A percentile compares a stretch with the other conserved stretches of the same genome.
phyloP scores from a whole-genome alignment of 495 filamentous ascomycete genomes.

The Wilcoxina mikolae region DNA sequence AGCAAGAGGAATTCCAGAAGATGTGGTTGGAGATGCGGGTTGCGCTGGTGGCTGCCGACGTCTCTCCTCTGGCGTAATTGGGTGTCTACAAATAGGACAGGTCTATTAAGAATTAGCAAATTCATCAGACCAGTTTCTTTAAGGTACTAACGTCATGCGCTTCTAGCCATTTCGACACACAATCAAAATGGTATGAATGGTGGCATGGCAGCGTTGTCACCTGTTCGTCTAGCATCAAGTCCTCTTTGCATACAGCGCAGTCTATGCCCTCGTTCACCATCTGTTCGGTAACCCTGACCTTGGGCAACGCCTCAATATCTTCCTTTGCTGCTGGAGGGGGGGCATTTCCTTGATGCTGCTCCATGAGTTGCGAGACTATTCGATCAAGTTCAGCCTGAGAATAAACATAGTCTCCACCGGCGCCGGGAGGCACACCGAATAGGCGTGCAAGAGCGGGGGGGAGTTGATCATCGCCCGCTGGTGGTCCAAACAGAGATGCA shows the following conservation, averaged over 20 bases:
- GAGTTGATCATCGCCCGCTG: conserved; percentile 20
- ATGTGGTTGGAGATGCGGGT: neutral
- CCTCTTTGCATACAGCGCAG: conserved; percentile 89
- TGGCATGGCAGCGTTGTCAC: conserved; percentile 70
- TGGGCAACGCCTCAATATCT: conserved; percentile 54
- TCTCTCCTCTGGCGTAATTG: conserved; percentile 19
- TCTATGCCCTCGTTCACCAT: conserved; percentile 42
- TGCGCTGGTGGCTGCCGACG: conserved; percentile 8
- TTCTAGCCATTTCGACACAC: conserved; percentile 25
- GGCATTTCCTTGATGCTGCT: conserved; percentile 59
- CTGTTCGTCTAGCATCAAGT: conserved; percentile 56
- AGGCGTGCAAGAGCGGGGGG: conserved; percentile 12
- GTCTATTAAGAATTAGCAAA: conserved; percentile 12
- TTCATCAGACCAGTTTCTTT: too few relatives aligned
- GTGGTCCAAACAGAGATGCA: conserved; percentile 29
- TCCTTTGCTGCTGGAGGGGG: conserved; percentile 64
- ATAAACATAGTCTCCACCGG: conserved; percentile 69
- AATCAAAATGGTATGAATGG: conserved; percentile 52
- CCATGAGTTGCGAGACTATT: conserved; percentile 76
- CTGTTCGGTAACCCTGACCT: conserved; percentile 18
- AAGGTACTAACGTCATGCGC: conserved; percentile 18
- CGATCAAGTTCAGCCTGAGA: conserved; percentile 81
- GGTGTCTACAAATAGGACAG: conserved; percentile 26
- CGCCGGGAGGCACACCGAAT: conserved; percentile 18
- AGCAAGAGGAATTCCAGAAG: neutral